Percentiles rank a stretch among this genome's conserved stretches.
phyloP scores from a whole-genome alignment of 495 filamentous ascomycete species.

The Penicillium salamii region DNA sequence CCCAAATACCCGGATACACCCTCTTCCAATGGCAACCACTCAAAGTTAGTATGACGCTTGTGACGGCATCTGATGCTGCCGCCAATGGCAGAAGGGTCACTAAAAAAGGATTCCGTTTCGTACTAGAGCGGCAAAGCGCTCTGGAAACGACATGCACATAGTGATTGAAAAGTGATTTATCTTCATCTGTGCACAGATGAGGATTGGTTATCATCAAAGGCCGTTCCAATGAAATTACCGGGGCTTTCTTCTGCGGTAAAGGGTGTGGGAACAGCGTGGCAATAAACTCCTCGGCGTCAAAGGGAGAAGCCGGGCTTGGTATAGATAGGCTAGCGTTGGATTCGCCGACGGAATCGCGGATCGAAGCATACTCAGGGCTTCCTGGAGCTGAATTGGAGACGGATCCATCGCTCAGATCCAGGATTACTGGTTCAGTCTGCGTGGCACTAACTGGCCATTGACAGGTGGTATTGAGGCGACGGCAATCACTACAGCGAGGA shows the following conservation, averaged over 20 bases:
- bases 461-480: constrained; percentile 24
- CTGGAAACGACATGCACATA: constrained; percentile 27
- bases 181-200: constrained; percentile 21
- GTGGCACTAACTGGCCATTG: constrained; percentile 13
- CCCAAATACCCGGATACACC: constrained; percentile 29
- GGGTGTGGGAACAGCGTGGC: constrained; percentile 23
- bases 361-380: too few species aligned
- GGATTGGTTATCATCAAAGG: constrained; percentile 18
- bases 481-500: constrained; percentile 28
- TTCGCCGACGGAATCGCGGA: constrained; percentile 6
- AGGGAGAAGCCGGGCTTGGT: constrained; percentile 3
- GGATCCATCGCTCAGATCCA: too few species aligned
- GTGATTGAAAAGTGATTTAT: constrained; percentile 28
- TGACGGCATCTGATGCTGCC: constrained; percentile 23
- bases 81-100: constrained; percentile 25
- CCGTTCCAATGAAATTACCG: not conserved
- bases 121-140: constrained; percentile 22
- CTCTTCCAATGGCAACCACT: constrained; percentile 31
- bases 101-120: constrained; percentile 28
- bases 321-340: constrained; percentile 13
- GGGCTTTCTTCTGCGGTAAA: not conserved
- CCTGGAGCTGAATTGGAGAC: too few species aligned
- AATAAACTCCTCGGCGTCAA: constrained; percentile 20
- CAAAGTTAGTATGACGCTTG: constrained; percentile 25
- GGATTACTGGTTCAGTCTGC: too few species aligned